Conservation (phyloP, 352 stramenopile species). For the Globisporangium canariense region DNA sequence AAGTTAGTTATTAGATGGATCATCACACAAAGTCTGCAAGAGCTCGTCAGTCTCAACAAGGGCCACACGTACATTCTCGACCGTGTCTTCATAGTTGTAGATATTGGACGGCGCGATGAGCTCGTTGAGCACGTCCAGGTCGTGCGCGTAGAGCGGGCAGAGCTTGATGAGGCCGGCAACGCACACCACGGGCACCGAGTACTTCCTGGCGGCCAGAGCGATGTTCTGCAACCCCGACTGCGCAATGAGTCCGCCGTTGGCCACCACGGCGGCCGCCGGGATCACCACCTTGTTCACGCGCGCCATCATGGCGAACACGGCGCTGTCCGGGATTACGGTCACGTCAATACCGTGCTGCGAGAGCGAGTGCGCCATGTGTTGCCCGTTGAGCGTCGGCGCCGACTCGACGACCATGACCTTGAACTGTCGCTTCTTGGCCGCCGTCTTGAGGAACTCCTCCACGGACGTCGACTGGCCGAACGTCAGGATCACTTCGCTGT, state of each 20-base stretch:
- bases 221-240: conserved; percentile 95
- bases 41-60: too few relatives aligned
- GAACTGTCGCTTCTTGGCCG: conserved; percentile 92
- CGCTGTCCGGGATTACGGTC: conserved; percentile 96
- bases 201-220: conserved; percentile 94
- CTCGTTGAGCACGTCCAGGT: conserved; percentile 95
- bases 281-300: conserved; percentile 98
- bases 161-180: conserved; percentile 97
- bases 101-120: conserved; percentile 86
- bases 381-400: conserved; percentile 90
- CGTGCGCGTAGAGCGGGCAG: conserved; percentile 97
- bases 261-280: conserved; percentile 94
- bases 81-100: conserved; percentile 88
- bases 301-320: conserved; percentile 97
- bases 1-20: not conserved
- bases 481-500: conserved; percentile 94
- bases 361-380: conserved; percentile 86
- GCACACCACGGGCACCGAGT: conserved; percentile 96
- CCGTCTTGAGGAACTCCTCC: conserved; percentile 87
- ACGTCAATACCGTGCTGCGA: conserved; percentile 90
- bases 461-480: conserved; percentile 92
- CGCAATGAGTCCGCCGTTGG: conserved; percentile 96
- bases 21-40: not conserved
- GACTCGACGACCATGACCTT: conserved; percentile 95
- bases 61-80: conserved; percentile 68